Base-by-base conservation (phyloP, 305 asterid genomes). In the Plantago rigida region DNA sequence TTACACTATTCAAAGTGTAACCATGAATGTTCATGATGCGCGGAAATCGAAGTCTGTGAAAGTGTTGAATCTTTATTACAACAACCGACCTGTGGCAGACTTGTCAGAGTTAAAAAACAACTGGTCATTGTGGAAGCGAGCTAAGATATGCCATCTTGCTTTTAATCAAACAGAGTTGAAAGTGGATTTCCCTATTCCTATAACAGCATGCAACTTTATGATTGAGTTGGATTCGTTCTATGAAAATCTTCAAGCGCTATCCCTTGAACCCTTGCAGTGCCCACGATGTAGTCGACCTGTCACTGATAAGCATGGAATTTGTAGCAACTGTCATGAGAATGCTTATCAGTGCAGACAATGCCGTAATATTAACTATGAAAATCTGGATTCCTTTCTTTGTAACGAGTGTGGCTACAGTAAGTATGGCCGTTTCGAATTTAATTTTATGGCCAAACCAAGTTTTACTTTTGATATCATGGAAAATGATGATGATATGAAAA, bases 321-420 rank as follows among this genome's bases (percentile, higher is more conserved):
- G 99, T 78, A 14, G 86, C 69, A 93, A 89, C 72, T 93, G 99
- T 77, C 99, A 84, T 69, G 99, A 93, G 87, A 93, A 93, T 82
- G 99, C 99, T 50, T 89, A 93, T 71, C 99, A 93, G 66, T 93
- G 99, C 82, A 78, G 99, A 78, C 99, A 93, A 75, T 93, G 99
- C 77, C 95, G 99, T 64, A 93, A 93, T 74, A 93, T 93, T 65
- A 93, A 93, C 77, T 93, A 93, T 70, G 99, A 93, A 78, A 93
- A 89, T 80, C 95, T 84, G 5, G 99, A 93, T 82, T 93, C 97
- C 62, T 93, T 93, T 75, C 71, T 93, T 68, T 93, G 99, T 83
- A 93, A 93, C 64, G 99, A 93, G 78, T 93, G 99, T 74, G 99
- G 99, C 64, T 93, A 85, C 68, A 93, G 99, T 79, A 93, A 93